Base-by-base conservation (phyloP, 2,329 filamentous ascomycete genomes). In the Cladorrhinum sp. region DNA sequence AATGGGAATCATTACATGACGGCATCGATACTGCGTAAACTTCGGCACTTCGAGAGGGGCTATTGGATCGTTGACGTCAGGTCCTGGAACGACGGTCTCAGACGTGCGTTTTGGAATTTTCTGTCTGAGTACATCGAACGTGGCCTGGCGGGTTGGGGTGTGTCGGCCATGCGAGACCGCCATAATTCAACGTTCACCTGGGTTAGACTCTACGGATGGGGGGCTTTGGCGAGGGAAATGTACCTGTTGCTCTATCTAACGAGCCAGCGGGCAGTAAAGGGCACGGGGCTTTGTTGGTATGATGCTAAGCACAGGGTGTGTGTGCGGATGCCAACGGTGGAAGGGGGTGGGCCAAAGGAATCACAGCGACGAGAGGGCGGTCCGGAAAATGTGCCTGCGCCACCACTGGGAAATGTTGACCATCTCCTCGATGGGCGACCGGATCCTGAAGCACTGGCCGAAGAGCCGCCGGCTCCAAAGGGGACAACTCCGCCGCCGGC, bases 201-300 rank as follows among this genome's bases (percentile, higher is more conserved):
- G 59, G 72, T 96, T 1, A 82, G 85, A 32, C 72, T 93, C 1
- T 95, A 90, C 70, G 91, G 90, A 69, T 96, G 90, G 87, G 92
- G 90, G 0, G 83, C 88, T 63, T 77, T 91, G 0, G 84, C 85
- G 0, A 81, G 85, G 57, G 88, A 96, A 68, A 80, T 91, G 32
- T 96, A 92, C 72, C 74, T 95, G 3, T 72, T 93, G 41, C 73
- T 96, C 0, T 93, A 90, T 70, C 74, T 92, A 13, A 89, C 86
- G 0, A 93, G 88, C 67, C 79, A 84, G 59, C 80, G 88, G 29
- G 79, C 80, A 62, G 74, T 93, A 16, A 81, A 82, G 61, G 77
- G 76, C 6, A 82, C 82, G 8, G 82, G 82, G 0, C 77, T 84
- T 13, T 76, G 76, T 52, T 96, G 91, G 91, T 74, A 88, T 55